Percentiles rank a stretch among this genome's conserved stretches.
Evolutionary conservation across 345 rosid species (phyloP).

Genomic region (Brassica juncea): DNA sequence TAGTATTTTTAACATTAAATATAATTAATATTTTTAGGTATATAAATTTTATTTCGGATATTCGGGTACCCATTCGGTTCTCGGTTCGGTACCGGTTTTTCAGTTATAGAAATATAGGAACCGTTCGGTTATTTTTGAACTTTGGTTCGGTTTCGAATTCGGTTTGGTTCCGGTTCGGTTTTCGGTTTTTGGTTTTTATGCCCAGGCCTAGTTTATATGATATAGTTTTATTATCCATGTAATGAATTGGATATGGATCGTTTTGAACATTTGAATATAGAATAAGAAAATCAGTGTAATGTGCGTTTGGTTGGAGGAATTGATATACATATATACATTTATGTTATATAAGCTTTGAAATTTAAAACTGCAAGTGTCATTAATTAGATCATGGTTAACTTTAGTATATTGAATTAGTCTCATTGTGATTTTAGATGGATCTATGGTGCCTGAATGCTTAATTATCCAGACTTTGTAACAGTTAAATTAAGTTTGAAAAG

Average conservation of each 20-base stretch:
- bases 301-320: slow-evolving; percentile 3
- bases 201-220: background rate
- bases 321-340: background rate
- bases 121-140: no score
- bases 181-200: no score
- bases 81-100: no score
- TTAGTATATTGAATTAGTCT: background rate
- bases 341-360: background rate
- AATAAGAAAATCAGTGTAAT: slow-evolving; percentile 7
- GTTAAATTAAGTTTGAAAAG: background rate
- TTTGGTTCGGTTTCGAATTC: no score
- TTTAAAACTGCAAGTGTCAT: background rate
- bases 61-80: no score
- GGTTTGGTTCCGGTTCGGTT: no score
- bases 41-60: no score
- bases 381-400: background rate
- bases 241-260: slow-evolving; percentile 1
- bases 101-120: no score
- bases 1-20: no score
- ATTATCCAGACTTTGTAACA: background rate
- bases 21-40: no score
- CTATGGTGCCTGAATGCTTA: background rate
- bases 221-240: background rate
- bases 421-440: background rate
- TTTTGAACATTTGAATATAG: background rate